These are phyloP conservation scores for Colletotrichum coccodes DNA, from an alignment of 2,329 filamentous ascomycete species.

Conservation along the genomic window DNA sequence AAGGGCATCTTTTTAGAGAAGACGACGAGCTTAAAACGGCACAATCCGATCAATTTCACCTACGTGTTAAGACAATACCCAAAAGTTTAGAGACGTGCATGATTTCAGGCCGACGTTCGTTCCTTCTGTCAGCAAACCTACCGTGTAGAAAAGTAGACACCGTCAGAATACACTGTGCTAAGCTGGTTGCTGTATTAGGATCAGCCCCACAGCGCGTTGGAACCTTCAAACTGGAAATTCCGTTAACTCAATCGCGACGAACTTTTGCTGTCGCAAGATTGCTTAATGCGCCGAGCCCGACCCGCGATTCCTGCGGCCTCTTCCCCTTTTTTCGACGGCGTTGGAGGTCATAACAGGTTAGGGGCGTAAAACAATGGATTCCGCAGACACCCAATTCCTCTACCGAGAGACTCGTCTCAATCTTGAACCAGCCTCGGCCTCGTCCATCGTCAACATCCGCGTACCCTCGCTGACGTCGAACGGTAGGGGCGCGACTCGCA, in stretches of 20 bases:
- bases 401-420: constrained; percentile 91
- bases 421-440: constrained; percentile 77
- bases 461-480: constrained; percentile 66
- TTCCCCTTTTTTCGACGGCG: constrained; percentile 13
- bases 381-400: constrained; percentile 70
- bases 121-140: constrained; percentile 22
- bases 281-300: constrained; percentile 22
- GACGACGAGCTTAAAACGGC: background rate
- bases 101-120: background rate
- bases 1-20: constrained; percentile 3
- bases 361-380: constrained; percentile 70
- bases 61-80: background rate
- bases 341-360: constrained; percentile 14
- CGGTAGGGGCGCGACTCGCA: constrained; percentile 51
- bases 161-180: constrained; percentile 18
- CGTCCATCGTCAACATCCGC: constrained; percentile 76
- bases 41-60: background rate
- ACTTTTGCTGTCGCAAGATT: constrained; percentile 16
- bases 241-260: constrained; percentile 32
- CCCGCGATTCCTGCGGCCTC: constrained; percentile 23
- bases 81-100: background rate
- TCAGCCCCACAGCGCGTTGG: constrained; percentile 39
- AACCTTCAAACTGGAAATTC: constrained; percentile 31
- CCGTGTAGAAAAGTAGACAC: background rate
- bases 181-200: constrained; percentile 49